Base-by-base conservation (phyloP, 495 filamentous ascomycete genomes). In the Stereocaulon alpinum region DNA sequence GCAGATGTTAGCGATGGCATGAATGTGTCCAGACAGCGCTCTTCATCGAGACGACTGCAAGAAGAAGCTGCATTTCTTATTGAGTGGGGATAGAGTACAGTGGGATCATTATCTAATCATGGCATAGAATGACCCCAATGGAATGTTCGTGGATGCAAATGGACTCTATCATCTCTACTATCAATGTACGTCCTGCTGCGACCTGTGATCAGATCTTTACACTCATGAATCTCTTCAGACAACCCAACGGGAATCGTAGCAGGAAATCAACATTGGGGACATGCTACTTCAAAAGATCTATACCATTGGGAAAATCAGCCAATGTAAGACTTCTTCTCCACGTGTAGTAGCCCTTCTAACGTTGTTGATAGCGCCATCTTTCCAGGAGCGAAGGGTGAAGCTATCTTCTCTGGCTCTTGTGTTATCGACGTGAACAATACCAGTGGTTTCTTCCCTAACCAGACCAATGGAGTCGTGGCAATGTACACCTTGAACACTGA, bases 371-470 rank as follows among this genome's bases (percentile, higher is more conserved):
- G 49, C 50, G 78, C 80, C 30, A 68, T 82, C 34, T 81, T 70
- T 49, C 76, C 76, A 4, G 61, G 66, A 40, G 76, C 72, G 29
- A 64, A 74, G 40, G 73, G 72, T 10, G 74, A 76, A 63, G 75
- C 74, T 64, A 76, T 79, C 55, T 83, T 80, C 65, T 74, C 74
- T 18, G 81, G 80, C 40, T 76, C 72, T 59, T 72, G 71, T 24
- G 75, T 82, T 9, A 68, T 78, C 37, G 80, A 83, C 61, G 66
- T 64, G 20, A 72, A 80, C 60, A 83, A 84, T 62, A 81, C 80
- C 3, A 82, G 79, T 55, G 77, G 78, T 0, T 80, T 82, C 69
- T 80, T 82, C 42, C 67, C 68, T 0, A 69, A 73, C 47, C 77
- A 78, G 56, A 70, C 67, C 32, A 73, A 75, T 42, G 78, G 77